Evolutionary conservation across 371 early-diverging fungal species (phyloP).

Genomic region (Haplosporangium sp.): DNA sequence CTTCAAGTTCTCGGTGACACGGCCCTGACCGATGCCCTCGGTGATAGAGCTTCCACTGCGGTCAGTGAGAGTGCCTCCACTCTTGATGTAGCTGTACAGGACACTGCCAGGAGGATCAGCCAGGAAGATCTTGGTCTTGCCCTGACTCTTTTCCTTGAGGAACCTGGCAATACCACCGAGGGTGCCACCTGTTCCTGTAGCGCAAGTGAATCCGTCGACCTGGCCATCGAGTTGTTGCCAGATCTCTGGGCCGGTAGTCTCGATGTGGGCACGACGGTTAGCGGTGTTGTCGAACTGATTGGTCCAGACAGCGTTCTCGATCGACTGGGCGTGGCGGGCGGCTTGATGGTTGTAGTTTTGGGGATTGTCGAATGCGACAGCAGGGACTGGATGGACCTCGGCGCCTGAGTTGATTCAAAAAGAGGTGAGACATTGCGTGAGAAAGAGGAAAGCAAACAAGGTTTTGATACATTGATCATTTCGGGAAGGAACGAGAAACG

Average conservation of each 20-base stretch:
- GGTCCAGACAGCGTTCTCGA: constrained; percentile 94
- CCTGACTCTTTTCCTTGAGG: constrained; percentile 77
- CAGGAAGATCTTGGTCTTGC: constrained; percentile 78
- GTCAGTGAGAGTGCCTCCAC: constrained; percentile 74
- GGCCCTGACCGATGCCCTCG: constrained; percentile 95
- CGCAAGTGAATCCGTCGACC: constrained; percentile 90
- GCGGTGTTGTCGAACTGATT: constrained; percentile 91
- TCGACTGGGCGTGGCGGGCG: constrained; percentile 79
- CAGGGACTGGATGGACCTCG: constrained; percentile 90
- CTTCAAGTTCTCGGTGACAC: constrained; percentile 90
- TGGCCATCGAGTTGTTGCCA: constrained; percentile 84
- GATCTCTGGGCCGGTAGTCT: constrained; percentile 97
- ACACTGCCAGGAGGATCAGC: constrained; percentile 97
- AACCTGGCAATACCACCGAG: constrained; percentile 87
- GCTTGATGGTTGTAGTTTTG: constrained; percentile 97
- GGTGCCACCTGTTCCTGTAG: constrained; percentile 95
- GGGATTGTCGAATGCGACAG: constrained; percentile 92
- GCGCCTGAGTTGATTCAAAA: constrained; percentile 62
- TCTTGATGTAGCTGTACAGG: constrained; percentile 81
- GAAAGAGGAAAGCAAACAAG: constrained; percentile 15
- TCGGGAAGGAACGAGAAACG: neutral
- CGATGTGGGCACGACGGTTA: constrained; percentile 91
- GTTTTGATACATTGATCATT: neutral
- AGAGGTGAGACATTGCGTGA: neutral
- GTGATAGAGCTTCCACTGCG: constrained; percentile 85